These are phyloP conservation scores for Pythium apleroticum DNA, from an alignment of 352 stramenopile genomes.

Conservation along the genomic window DNA sequence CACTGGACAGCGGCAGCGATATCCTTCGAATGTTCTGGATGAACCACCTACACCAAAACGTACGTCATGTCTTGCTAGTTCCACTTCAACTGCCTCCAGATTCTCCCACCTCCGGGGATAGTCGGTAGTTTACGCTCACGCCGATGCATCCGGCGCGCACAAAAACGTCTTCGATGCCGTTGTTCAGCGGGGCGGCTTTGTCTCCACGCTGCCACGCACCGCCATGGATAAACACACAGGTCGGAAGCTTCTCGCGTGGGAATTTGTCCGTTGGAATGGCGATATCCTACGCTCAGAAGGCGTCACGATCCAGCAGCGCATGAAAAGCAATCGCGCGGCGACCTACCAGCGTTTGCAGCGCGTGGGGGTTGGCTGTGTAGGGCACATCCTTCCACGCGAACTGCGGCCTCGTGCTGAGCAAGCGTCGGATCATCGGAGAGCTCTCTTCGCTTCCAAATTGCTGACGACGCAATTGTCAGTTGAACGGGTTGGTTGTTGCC, in stretches of 20 bases:
- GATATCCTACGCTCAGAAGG: conserved; percentile 44
- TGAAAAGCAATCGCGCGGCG: neutral
- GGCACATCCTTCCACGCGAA: conserved; percentile 72
- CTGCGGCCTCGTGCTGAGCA: conserved; percentile 29
- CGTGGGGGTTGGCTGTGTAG: conserved; percentile 46
- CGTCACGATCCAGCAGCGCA: neutral
- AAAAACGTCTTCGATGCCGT: conserved; percentile 61
- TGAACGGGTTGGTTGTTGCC: neutral
- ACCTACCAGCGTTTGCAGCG: conserved; percentile 49
- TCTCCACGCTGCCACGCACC: conserved; percentile 84
- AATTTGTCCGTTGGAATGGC: conserved; percentile 41
- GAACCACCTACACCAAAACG: conserved; percentile 31
- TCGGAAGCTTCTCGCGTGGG: conserved; percentile 40
- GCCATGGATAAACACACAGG: conserved; percentile 82
- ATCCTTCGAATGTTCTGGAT: conserved; percentile 70
- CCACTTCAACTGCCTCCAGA: neutral
- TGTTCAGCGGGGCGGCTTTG: conserved; percentile 67
- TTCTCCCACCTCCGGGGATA: conserved; percentile 65
- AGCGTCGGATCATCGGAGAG: conserved; percentile 21
- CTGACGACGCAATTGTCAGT: neutral
- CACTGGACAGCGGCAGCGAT: conserved; percentile 60
- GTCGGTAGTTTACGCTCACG: conserved; percentile 78
- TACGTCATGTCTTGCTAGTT: neutral
- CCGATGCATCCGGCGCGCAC: conserved; percentile 51
- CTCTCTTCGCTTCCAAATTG: conserved; percentile 3